phyloP scores from a whole-genome alignment of 805 yeast species.

The Kregervanrija fluxuum region DNA sequence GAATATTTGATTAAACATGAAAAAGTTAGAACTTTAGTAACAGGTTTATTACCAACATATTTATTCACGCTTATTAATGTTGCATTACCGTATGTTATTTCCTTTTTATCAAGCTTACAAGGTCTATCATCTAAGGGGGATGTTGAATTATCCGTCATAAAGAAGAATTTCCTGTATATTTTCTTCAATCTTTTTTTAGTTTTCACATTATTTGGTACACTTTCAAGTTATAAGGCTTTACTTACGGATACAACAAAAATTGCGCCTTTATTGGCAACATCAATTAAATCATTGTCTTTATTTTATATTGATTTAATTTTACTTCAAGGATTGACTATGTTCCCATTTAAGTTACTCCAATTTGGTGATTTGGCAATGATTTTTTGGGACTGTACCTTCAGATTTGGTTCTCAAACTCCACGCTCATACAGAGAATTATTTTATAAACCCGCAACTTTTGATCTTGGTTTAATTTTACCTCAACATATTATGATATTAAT shows the following conservation, averaged over 20 bases:
- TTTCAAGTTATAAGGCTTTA: constrained; percentile 51
- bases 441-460: constrained; percentile 52
- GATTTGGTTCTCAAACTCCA: constrained; percentile 37
- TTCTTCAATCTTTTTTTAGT: constrained; percentile 57
- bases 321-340: constrained; percentile 64
- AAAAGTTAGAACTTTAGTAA: constrained; percentile 46
- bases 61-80: constrained; percentile 49
- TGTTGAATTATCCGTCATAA: constrained; percentile 47
- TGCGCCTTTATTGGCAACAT: constrained; percentile 47
- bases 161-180: constrained; percentile 52
- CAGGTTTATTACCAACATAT: constrained; percentile 57
- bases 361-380: constrained; percentile 44
- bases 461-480: constrained; percentile 54
- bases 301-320: constrained; percentile 56
- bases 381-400: constrained; percentile 34
- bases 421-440: constrained; percentile 43
- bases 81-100: constrained; percentile 47
- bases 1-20: constrained; percentile 43
- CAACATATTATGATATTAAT: constrained; percentile 55
- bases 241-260: constrained; percentile 53
- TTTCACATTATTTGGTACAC: constrained; percentile 54
- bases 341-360: constrained; percentile 50
- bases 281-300: constrained; percentile 43
- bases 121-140: constrained; percentile 53
- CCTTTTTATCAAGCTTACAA: constrained; percentile 42